Percentiles rank a stretch among this genome's conserved stretches.
These are phyloP conservation scores for Handroanthus guayacan DNA, from an alignment of 257 asterid genomes.

Conservation along the genomic window DNA sequence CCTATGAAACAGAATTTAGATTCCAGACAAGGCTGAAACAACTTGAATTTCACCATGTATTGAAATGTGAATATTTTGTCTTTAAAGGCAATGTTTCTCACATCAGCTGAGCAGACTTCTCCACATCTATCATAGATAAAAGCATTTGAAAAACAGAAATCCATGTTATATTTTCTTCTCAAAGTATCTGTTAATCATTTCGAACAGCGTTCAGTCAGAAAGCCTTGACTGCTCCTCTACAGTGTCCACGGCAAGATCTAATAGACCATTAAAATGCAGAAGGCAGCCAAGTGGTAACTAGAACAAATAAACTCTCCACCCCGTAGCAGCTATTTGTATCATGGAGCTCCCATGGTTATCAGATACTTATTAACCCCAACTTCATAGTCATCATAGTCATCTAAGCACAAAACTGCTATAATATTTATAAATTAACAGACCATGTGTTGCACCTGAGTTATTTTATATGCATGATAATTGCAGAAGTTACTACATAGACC, in stretches of 20 bases:
- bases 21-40: background rate
- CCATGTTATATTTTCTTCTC: conserved; percentile 7
- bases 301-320: background rate
- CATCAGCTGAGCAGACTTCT: background rate
- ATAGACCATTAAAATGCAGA: conserved; percentile 6
- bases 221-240: background rate
- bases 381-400: conserved; percentile 18
- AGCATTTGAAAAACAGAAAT: background rate
- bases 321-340: background rate
- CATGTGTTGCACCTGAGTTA: background rate
- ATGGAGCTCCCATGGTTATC: conserved; percentile 21
- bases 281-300: background rate
- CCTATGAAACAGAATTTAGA: conserved; percentile 5
- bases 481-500: background rate
- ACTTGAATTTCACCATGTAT: conserved; percentile 1
- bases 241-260: background rate
- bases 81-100: conserved; percentile 1
- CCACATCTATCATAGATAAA: background rate
- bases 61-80: background rate
- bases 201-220: background rate
- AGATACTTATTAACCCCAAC: conserved; percentile 26
- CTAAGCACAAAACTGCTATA: background rate
- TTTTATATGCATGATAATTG: background rate
- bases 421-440: background rate
- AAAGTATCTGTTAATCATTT: background rate